Conservation (phyloP, 2,329 filamentous ascomycete species). For the Botrytis porri region DNA sequence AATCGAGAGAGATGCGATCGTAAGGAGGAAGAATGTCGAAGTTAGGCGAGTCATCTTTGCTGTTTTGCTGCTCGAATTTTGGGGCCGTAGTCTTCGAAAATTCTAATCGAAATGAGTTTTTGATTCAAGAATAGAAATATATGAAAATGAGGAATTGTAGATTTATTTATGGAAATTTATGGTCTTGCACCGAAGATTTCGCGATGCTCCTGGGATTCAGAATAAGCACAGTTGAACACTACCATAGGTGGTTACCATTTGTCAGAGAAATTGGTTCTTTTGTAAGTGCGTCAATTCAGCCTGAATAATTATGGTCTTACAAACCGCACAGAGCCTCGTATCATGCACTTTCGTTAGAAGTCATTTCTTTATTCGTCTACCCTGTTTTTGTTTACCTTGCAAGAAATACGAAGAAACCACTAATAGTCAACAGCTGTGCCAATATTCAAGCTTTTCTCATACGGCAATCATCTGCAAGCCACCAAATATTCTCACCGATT, state of each 20-base stretch:
- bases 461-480: background rate
- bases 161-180: background rate
- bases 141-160: background rate
- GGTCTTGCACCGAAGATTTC: background rate
- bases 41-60: constrained; percentile 2
- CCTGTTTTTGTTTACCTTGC: background rate
- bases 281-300: background rate
- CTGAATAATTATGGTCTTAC: background rate
- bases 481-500: background rate
- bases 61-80: background rate
- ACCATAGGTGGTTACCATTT: constrained; percentile 2
- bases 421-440: background rate
- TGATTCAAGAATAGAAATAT: background rate
- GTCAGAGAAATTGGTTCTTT: background rate
- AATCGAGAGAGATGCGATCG: background rate
- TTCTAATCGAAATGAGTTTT: background rate
- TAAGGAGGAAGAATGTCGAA: background rate
- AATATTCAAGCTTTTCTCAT: background rate
- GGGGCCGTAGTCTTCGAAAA: background rate
- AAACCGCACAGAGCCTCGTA: background rate
- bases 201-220: background rate
- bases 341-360: constrained; percentile 24
- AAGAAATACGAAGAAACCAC: constrained; percentile 1
- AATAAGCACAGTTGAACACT: background rate
- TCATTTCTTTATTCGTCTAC: background rate